phyloP scores from a whole-genome alignment of 345 rosid genomes.

The Eucalyptus pauciflora region DNA sequence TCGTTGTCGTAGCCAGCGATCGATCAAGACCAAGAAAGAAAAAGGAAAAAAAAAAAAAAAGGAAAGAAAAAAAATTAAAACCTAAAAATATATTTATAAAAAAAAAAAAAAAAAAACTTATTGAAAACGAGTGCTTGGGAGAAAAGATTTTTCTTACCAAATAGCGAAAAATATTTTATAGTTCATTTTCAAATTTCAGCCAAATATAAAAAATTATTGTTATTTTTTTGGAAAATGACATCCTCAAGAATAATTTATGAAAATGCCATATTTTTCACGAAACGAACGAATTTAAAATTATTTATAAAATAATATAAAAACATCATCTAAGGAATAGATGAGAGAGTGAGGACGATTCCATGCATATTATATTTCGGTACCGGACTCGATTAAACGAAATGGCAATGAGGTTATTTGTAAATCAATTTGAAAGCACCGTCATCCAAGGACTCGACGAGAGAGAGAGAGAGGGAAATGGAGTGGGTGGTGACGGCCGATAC shows the following conservation, averaged over 20 bases:
- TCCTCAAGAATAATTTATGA: too few relatives aligned
- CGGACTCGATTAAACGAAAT: not conserved
- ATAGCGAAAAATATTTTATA: rapidly evolving
- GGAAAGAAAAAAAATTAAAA: too few relatives aligned
- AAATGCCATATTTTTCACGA: rapidly evolving
- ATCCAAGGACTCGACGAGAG: not conserved
- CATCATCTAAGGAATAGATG: not conserved
- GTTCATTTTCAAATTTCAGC: rapidly evolving
- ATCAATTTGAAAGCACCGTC: not conserved
- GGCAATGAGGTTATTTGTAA: not conserved
- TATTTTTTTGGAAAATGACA: rapidly evolving
- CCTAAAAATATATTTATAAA: rapidly evolving
- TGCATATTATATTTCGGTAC: not conserved
- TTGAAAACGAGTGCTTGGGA: too few relatives aligned
- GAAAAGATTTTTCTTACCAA: rapidly evolving
- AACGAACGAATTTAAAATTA: rapidly evolving
- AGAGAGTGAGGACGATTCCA: not conserved
- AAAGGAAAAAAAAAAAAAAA: rapidly evolving
- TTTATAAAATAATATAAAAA: not conserved
- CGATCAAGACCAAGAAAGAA: rapidly evolving
- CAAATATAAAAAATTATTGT: rapidly evolving
- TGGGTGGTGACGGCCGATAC: not conserved
- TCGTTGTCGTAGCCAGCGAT: rapidly evolving
- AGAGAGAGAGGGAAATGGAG: not conserved
- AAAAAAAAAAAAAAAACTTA: too few relatives aligned